phyloP scores from a whole-genome alignment of 306 rosid genomes.

The Inga oerstediana region DNA sequence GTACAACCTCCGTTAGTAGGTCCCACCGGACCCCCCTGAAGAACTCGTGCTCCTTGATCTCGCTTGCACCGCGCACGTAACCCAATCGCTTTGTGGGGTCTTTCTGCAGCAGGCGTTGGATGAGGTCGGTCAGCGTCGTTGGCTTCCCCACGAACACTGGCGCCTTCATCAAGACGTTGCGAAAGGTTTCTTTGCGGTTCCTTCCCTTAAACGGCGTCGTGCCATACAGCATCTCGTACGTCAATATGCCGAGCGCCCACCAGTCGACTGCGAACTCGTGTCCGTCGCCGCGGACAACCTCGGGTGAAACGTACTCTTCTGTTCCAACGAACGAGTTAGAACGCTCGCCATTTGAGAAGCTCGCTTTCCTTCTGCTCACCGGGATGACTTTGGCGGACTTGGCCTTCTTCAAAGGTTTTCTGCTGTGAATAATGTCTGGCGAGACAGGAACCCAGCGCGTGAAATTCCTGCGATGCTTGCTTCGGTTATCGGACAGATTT shows the following conservation, averaged over 20 bases:
- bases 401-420: conserved; percentile 43
- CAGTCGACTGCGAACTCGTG: conserved; percentile 96
- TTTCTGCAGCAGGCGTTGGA: conserved; percentile 65
- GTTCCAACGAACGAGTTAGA: conserved; percentile 96
- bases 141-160: conserved; percentile 71
- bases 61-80: conserved; percentile 64
- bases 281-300: conserved; percentile 82
- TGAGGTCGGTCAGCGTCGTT: conserved; percentile 67
- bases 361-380: conserved; percentile 60
- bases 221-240: conserved; percentile 83
- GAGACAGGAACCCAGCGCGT: conserved; percentile 49
- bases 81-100: conserved; percentile 79
- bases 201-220: conserved; percentile 94
- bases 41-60: conserved; percentile 83
- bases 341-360: conserved; percentile 70
- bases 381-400: conserved; percentile 85
- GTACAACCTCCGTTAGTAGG: conserved; percentile 57
- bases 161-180: conserved; percentile 55
- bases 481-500: conserved; percentile 25
- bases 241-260: conserved; percentile 88
- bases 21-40: conserved; percentile 85
- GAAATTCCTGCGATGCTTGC: conserved; percentile 45
- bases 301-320: conserved; percentile 93
- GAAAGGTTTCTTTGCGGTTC: conserved; percentile 79
- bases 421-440: neutral